Conservation (phyloP, 2,329 filamentous ascomycete genomes). For the Alternaria alternata region DNA sequence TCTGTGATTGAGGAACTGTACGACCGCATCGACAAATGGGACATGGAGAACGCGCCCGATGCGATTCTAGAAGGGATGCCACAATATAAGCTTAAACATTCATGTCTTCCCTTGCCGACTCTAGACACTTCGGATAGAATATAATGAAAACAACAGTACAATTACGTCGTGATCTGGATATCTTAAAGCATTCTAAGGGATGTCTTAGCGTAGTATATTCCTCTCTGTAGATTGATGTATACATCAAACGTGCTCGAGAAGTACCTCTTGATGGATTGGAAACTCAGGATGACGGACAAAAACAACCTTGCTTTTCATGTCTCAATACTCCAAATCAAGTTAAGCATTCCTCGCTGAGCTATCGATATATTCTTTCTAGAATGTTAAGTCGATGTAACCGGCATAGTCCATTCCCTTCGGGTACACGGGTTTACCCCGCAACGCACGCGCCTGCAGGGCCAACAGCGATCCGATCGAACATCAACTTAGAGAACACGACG, state of each 20-base stretch:
- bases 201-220: too few species aligned
- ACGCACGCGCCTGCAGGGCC: background rate
- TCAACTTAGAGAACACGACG: background rate
- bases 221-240: background rate
- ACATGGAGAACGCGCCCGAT: too few species aligned
- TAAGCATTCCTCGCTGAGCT: background rate
- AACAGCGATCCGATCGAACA: background rate
- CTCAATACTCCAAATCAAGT: background rate
- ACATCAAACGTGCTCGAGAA: background rate
- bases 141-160: too few species aligned
- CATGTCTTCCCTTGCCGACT: background rate
- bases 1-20: too few species aligned
- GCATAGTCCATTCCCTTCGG: background rate
- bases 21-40: too few species aligned
- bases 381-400: background rate
- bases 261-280: background rate
- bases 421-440: constrained; percentile 1
- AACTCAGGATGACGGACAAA: background rate
- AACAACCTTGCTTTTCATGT: background rate
- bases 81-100: too few species aligned
- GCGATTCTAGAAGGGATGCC: too few species aligned
- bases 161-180: too few species aligned
- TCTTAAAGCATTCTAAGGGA: too few species aligned
- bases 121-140: background rate
- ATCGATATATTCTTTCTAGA: background rate